phyloP scores from a whole-genome alignment of 805 yeast species.

The Vanderwaltozyma tropicalis region DNA sequence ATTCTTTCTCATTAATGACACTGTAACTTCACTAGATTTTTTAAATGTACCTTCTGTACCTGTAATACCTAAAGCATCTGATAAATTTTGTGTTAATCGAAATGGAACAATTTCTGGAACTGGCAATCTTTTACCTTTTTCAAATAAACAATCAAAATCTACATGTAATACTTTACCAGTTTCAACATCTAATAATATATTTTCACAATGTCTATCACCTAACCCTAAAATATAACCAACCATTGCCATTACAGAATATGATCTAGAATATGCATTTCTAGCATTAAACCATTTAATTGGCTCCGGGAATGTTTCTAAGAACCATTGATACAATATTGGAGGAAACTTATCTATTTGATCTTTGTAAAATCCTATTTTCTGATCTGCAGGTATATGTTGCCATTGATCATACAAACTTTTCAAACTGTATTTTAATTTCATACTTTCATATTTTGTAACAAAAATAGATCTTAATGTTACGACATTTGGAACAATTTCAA shows the following conservation, averaged over 20 bases:
- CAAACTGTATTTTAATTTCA: slow-evolving; percentile 28
- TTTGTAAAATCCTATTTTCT: slow-evolving; percentile 19
- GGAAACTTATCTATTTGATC: slow-evolving; percentile 32
- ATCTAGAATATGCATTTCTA: slow-evolving; percentile 60
- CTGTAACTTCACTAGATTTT: slow-evolving; percentile 74
- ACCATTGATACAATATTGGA: slow-evolving; percentile 81
- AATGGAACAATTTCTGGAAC: slow-evolving; percentile 95
- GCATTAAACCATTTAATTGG: slow-evolving; percentile 82
- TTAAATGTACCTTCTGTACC: slow-evolving; percentile 88
- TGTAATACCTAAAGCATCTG: slow-evolving; percentile 79
- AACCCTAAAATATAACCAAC: slow-evolving; percentile 89
- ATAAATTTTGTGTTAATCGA: slow-evolving; percentile 76
- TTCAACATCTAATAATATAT: slow-evolving; percentile 59
- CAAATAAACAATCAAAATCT: slow-evolving; percentile 93
- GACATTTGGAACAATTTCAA: slow-evolving; percentile 80
- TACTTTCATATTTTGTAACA: slow-evolving; percentile 32
- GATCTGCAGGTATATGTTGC: slow-evolving; percentile 16
- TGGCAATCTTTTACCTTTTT: slow-evolving; percentile 59
- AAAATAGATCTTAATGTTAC: slow-evolving; percentile 60
- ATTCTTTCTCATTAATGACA: slow-evolving; percentile 58
- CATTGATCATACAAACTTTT: slow-evolving; percentile 18
- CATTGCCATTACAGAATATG: slow-evolving; percentile 93
- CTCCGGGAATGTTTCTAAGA: slow-evolving; percentile 77
- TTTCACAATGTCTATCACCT: slow-evolving; percentile 96
- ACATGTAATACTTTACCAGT: slow-evolving; percentile 83